Evolutionary conservation across 768 basidiomycete species (phyloP).

Genomic region (Gautieria morchelliformis): DNA sequence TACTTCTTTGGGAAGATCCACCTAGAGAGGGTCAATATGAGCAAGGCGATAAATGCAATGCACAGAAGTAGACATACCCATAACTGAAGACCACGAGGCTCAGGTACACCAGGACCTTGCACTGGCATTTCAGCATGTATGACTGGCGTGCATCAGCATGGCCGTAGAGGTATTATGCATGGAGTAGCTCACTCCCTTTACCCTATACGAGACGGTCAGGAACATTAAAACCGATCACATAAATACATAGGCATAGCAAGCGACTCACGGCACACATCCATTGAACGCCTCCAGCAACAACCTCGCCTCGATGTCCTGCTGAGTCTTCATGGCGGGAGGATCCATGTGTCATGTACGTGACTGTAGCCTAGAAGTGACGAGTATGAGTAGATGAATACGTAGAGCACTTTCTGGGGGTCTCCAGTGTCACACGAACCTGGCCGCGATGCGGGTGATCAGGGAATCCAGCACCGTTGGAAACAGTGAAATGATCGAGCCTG

Average conservation of each 20-base stretch:
- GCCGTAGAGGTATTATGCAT: not conserved
- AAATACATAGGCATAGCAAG: not conserved
- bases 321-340: conserved; percentile 86
- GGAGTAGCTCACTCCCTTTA: conserved; percentile 40
- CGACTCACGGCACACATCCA: conserved; percentile 81
- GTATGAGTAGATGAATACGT: conserved; percentile 18
- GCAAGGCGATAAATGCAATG: not conserved
- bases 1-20: conserved; percentile 68
- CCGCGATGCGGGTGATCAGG: conserved; percentile 92
- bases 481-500: conserved; percentile 65
- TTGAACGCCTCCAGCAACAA: conserved; percentile 78
- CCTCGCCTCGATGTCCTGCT: conserved; percentile 71
- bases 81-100: conserved; percentile 78
- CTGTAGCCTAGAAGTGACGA: conserved; percentile 30
- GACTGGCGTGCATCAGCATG: conserved; percentile 20
- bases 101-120: conserved; percentile 51
- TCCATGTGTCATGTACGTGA: conserved; percentile 22
- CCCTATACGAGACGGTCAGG: conserved; percentile 22
- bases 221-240: not conserved
- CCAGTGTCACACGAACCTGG: conserved; percentile 53
- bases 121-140: conserved; percentile 89
- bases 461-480: conserved; percentile 66
- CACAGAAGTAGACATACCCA: conserved; percentile 32
- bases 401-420: not conserved
- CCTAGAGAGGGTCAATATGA: conserved; percentile 9